Evolutionary conservation across 2,329 filamentous ascomycete genomes (phyloP), one percentile per base, ranked within the genome.

Genomic region (Ascochyta pisi): DNA sequence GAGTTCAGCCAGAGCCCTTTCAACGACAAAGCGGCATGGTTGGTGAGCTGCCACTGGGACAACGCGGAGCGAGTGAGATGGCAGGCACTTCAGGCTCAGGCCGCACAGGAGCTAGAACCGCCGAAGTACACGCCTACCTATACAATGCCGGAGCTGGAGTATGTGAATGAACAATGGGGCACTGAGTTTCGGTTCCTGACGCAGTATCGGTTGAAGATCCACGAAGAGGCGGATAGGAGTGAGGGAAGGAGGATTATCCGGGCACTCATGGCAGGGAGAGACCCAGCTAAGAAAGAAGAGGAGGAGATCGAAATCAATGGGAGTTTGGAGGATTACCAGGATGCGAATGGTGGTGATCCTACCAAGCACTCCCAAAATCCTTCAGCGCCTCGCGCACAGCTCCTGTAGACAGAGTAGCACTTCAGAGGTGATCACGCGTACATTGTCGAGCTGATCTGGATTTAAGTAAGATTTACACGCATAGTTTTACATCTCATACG

Each of bases 21-120:
- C 37, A 10, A 15, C 22, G 24, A 23, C 2, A 41, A 37, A 6
- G 22, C 22, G 3, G 15, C 12, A 10, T 46, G 35, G 23, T 10
- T 33, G 4, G 38, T 33, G 15, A 47, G 42, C 13, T 40, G 23
- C 3, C 29, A 41, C 23, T 53, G 50, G 50, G 29, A 31, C 5
- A 16, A 42, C 24, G 23, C 29, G 23, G 50, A 53, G 23, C 50
- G 50, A 15, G 10, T 16, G n/a, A 31, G 50, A 22, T 53, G 50
- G 50, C 50, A 37, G 5, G 23, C 37, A 10, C 38, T 33, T 7
- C 26, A 13, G 1, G n/a, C 24, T 6, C 39, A n/a, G 8, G 9
- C 23, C 7, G 6, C 9, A 4, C 24, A 1, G 3, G 13, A 33
- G 10, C 26, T 23, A 23, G 34, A 29, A 15, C 24, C 49, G 15